Evolutionary conservation across 768 basidiomycete genomes (phyloP).

Genomic region (Wakefieldia striispora): DNA sequence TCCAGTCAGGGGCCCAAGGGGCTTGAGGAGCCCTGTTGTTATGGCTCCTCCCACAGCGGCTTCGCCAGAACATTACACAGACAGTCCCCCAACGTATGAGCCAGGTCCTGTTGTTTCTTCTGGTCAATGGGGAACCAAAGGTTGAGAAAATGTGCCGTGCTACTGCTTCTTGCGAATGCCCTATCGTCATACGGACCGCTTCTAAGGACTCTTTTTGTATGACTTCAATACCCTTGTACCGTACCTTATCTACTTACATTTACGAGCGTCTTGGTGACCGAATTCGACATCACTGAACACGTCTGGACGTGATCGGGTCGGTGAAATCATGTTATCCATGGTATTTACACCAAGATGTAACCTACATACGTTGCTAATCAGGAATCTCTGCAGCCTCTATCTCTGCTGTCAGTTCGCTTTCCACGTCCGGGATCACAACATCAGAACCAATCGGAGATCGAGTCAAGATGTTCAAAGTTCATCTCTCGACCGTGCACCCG

Average conservation of each 20-base stretch:
- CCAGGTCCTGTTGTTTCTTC: conserved; percentile 44
- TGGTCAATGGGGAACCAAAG: conserved; percentile 53
- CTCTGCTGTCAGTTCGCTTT: background rate
- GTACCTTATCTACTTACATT: conserved; percentile 3
- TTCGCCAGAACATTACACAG: conserved; percentile 35
- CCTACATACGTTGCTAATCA: no score
- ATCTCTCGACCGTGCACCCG: conserved; percentile 14
- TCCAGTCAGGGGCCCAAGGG: conserved; percentile 44
- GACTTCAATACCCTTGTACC: conserved; percentile 26
- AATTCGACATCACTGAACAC: background rate
- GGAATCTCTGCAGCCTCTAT: background rate
- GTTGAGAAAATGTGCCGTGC: conserved; percentile 10
- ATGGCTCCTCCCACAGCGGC: conserved; percentile 21
- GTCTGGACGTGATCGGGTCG: conserved; percentile 66
- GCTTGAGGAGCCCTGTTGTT: conserved; percentile 29
- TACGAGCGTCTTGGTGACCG: no score
- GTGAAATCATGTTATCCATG: conserved; percentile 28
- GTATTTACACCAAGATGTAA: no score
- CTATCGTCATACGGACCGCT: conserved; percentile 17
- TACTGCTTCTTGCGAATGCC: background rate
- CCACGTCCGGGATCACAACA: no score
- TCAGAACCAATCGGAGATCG: background rate
- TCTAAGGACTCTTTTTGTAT: conserved; percentile 11
- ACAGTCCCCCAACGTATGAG: conserved; percentile 69
- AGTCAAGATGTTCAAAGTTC: conserved; percentile 14